Base-by-base conservation (phyloP, 345 rosid species). In the Kandelia obovata region DNA sequence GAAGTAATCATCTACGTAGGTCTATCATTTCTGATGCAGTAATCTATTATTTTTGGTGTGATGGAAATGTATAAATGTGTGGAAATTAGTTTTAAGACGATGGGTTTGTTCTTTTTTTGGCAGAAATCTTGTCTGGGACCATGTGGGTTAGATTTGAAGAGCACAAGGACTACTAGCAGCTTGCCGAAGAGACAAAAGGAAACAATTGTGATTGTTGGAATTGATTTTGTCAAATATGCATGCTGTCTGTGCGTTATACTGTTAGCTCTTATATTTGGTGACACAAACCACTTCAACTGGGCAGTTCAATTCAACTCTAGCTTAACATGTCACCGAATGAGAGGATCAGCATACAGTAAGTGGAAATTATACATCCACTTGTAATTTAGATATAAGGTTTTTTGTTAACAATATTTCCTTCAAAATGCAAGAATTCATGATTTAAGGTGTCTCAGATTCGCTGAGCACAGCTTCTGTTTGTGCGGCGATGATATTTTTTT, bases 121-220 rank as follows among this genome's bases (percentile, higher is more conserved):
- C 49, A 64, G 72, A 72, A 58, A 55, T 69, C 61, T 63, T 60
- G 26, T 66, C 27, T 56, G 64, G 56, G 25, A 5, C 34, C 17
- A 67, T 34, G 20, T 57, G 26, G 53, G 39, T 70, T 11, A 25
- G 23, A 23, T 37, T 71, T 47, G 34, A 53, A 62, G 58, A 72
- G 25, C 3, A 61, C 31, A 8, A 0, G 53, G 57, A 35, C 65
- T 30, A 5, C 62, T 53, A 26, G 64, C 65, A 58, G 58, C 35
- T 15, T 31, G 27, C 39, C 2, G 46, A 15, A 63, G 75, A 61
- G 67, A 53, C 53, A 6, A 46, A 37, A 71, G 79, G 66, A 61
- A 56, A 53, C 56, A 31, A 30, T 57, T 55, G 65, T 56, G 28
- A 59, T 55, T 55, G 34, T 32, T 32, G 6, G 51, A 28, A 32